Conservation (phyloP, 1,139 yeast genomes). For the Blastobotrys serpentis region DNA sequence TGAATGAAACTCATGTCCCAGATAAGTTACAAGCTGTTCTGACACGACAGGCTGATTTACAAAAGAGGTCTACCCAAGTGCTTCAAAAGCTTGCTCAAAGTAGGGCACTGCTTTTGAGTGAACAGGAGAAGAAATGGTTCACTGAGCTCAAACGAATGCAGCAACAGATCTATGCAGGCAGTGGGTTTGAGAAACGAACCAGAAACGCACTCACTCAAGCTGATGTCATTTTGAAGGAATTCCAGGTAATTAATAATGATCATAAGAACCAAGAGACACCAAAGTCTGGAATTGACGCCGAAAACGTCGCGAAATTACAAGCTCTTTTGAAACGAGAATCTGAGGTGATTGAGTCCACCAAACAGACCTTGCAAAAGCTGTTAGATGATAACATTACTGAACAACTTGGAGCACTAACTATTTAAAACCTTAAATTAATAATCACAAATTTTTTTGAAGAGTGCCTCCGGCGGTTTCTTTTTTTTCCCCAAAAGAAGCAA, state of each 20-base stretch:
- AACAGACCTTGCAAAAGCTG: slow-evolving; percentile 16
- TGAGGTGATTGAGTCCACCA: slow-evolving; percentile 20
- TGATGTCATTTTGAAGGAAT: slow-evolving; percentile 18
- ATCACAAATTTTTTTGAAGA: too few species aligned
- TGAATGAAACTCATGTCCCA: slow-evolving; percentile 23
- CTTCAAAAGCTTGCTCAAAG: slow-evolving; percentile 32
- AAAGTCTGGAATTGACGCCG: slow-evolving; percentile 10
- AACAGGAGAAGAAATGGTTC: slow-evolving; percentile 48
- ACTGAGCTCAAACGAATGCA: slow-evolving; percentile 41
- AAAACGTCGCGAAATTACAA: slow-evolving; percentile 18
- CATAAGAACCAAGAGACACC: background rate
- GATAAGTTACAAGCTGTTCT: slow-evolving; percentile 20
- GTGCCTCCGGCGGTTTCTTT: too few species aligned
- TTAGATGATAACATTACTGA: slow-evolving; percentile 11
- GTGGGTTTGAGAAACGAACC: slow-evolving; percentile 28
- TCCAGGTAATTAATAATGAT: slow-evolving; percentile 14
- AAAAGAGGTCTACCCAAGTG: slow-evolving; percentile 38
- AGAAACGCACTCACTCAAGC: slow-evolving; percentile 23
- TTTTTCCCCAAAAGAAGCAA: too few species aligned
- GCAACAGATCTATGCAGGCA: slow-evolving; percentile 19
- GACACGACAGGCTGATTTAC: slow-evolving; percentile 37
- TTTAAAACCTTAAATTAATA: background rate
- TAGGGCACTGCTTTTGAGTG: slow-evolving; percentile 39
- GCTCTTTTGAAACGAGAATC: slow-evolving; percentile 20
- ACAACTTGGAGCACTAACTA: slow-evolving; percentile 2